Evolutionary conservation across 2,329 filamentous ascomycete species (phyloP).

Genomic region (Drechslerella coelobrocha): DNA sequence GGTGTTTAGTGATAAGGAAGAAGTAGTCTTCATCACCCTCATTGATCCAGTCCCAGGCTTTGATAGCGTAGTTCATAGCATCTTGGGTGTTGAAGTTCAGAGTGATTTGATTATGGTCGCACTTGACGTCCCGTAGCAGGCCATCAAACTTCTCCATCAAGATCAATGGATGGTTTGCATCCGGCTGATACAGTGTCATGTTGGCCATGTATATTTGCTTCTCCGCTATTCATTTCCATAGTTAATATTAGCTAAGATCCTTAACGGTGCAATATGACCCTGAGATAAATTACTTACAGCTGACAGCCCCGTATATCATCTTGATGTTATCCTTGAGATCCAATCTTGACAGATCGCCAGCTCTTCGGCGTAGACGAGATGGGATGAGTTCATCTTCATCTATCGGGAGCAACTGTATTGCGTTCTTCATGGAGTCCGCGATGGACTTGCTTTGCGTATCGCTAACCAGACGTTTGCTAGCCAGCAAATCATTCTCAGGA

Average conservation of each 20-base stretch:
- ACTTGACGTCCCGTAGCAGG: conserved; percentile 55
- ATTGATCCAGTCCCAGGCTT: conserved; percentile 56
- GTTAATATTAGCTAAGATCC: not conserved
- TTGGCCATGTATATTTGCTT: conserved; percentile 55
- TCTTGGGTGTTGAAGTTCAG: conserved; percentile 55
- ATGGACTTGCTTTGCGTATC: conserved; percentile 29
- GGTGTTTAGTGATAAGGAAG: conserved; percentile 57
- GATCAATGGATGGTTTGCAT: conserved; percentile 55
- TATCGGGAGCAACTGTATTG: conserved; percentile 34
- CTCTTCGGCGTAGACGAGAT: conserved; percentile 27
- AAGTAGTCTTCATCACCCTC: conserved; percentile 55
- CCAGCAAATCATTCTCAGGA: conserved; percentile 26
- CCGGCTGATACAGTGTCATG: conserved; percentile 56
- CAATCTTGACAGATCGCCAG: conserved; percentile 52
- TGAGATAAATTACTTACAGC: conserved; percentile 48
- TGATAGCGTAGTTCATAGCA: conserved; percentile 56
- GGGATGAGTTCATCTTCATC: conserved; percentile 35
- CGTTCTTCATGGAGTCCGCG: conserved; percentile 35
- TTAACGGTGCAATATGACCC: not conserved
- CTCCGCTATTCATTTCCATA: conserved; percentile 31
- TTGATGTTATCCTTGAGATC: conserved; percentile 52
- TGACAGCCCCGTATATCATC: conserved; percentile 55
- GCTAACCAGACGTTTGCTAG: conserved; percentile 11
- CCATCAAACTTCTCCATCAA: conserved; percentile 57
- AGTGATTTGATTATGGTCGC: conserved; percentile 52